These are phyloP conservation scores for Claviceps humidiphila DNA, from an alignment of 2,329 filamentous ascomycete genomes.

Conservation along the genomic window DNA sequence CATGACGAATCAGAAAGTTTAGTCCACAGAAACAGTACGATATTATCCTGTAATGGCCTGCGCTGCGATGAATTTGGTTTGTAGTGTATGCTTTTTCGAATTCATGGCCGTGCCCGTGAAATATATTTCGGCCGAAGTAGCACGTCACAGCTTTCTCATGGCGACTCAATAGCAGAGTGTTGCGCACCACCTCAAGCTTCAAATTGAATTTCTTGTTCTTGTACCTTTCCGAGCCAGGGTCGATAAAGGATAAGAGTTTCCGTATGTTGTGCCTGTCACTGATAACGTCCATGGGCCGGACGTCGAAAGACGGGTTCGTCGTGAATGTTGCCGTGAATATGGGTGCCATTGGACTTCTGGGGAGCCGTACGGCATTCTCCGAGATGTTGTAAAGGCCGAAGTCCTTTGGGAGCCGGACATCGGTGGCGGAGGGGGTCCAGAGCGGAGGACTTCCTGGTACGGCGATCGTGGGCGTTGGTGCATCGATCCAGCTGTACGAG, in stretches of 20 bases:
- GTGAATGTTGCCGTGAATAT: conserved; percentile 30
- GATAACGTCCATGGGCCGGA: conserved; percentile 25
- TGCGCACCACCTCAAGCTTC: conserved; percentile 22
- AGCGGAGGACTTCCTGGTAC: conserved; percentile 25
- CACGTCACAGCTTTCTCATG: conserved; percentile 16
- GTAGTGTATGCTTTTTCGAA: conserved; percentile 32
- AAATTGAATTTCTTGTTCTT: conserved; percentile 25
- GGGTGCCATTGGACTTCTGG: conserved; percentile 29
- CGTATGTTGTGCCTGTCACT: conserved; percentile 34
- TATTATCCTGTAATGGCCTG: conserved; percentile 31
- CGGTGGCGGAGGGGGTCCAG: conserved; percentile 20
- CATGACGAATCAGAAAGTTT: conserved; percentile 27
- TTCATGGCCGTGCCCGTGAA: conserved; percentile 29
- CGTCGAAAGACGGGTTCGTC: conserved; percentile 24
- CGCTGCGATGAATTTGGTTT: conserved; percentile 20
- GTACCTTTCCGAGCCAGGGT: conserved; percentile 13
- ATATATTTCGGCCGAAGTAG: conserved; percentile 21
- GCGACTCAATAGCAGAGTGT: conserved; percentile 26
- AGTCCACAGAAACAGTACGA: conserved; percentile 29
- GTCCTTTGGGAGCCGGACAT: conserved; percentile 20
- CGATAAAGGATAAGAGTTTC: conserved; percentile 32
- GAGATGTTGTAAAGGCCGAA: conserved; percentile 26
- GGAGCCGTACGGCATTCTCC: conserved; percentile 32
- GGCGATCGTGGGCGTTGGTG: conserved; percentile 26
- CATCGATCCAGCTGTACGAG: conserved; percentile 38